Conservation (phyloP, 2,329 filamentous ascomycete genomes). For the Nemania diffusa region DNA sequence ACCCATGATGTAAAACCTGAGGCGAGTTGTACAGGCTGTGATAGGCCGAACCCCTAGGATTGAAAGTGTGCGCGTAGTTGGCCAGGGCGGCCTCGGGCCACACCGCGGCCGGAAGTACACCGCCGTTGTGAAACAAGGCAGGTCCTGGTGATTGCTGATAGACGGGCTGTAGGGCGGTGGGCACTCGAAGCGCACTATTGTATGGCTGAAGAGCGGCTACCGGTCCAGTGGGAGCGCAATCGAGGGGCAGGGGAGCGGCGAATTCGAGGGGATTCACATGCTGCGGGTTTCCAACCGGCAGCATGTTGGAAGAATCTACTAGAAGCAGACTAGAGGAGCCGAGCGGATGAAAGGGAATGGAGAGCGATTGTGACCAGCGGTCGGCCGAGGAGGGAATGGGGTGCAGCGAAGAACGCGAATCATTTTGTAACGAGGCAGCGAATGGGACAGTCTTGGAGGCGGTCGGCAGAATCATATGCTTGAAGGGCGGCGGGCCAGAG, state of each 20-base stretch:
- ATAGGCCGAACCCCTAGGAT: conserved; percentile 49
- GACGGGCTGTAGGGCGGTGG: conserved; percentile 48
- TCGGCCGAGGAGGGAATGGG: conserved; percentile 34
- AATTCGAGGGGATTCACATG: conserved; percentile 39
- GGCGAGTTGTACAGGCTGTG: conserved; percentile 48
- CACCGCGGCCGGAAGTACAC: conserved; percentile 51
- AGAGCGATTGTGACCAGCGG: conserved; percentile 40
- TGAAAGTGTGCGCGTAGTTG: conserved; percentile 48
- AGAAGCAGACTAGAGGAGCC: conserved; percentile 35
- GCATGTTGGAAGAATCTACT: conserved; percentile 37
- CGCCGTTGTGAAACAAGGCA: conserved; percentile 54
- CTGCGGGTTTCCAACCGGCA: conserved; percentile 36
- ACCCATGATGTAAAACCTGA: conserved; percentile 42
- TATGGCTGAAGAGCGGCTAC: conserved; percentile 44
- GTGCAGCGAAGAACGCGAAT: conserved; percentile 38
- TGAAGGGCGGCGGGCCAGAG: conserved; percentile 78
- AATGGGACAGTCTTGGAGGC: conserved; percentile 52
- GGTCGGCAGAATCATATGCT: conserved; percentile 82
- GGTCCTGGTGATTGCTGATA: conserved; percentile 53
- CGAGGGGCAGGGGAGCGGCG: conserved; percentile 40
- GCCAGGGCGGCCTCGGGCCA: conserved; percentile 53
- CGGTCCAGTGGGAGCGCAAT: conserved; percentile 43
- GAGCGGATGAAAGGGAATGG: conserved; percentile 30
- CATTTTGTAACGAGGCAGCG: conserved; percentile 42
- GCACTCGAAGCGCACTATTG: conserved; percentile 44